phyloP scores from a whole-genome alignment of 345 rosid genomes.

The Bruguiera parviflora region DNA sequence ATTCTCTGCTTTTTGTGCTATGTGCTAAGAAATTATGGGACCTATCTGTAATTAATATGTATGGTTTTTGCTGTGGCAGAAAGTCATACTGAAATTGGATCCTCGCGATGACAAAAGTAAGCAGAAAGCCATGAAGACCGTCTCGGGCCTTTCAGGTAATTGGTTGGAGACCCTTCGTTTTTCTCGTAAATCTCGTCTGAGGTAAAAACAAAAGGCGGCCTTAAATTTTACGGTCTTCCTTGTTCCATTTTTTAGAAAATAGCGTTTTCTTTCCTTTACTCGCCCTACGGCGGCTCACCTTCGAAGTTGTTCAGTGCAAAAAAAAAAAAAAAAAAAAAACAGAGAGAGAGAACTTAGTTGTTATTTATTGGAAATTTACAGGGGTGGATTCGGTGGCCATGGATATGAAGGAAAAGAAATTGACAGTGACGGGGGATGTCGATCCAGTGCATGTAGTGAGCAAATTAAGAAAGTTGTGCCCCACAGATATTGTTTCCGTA shows the following conservation, averaged over 20 bases:
- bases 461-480: slow-evolving; percentile 53
- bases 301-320: not conserved
- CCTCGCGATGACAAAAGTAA: slow-evolving; percentile 21
- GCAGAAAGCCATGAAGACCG: slow-evolving; percentile 36
- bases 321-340: no score
- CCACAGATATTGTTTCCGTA: slow-evolving; percentile 44
- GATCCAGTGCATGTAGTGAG: slow-evolving; percentile 39
- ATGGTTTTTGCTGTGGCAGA: slow-evolving; percentile 16
- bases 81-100: slow-evolving; percentile 32
- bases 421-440: slow-evolving; percentile 54
- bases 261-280: no score
- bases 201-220: no score
- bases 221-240: no score
- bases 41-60: no score
- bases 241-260: no score
- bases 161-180: not conserved
- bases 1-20: no score
- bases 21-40: no score
- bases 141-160: slow-evolving; percentile 35
- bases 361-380: slow-evolving; percentile 4
- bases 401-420: slow-evolving; percentile 57
- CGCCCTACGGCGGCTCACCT: not conserved
- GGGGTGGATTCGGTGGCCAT: slow-evolving; percentile 52
- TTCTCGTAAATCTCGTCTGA: not conserved
- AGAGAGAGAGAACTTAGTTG: not conserved